Base-by-base conservation (phyloP, 23 red algal species). In the Gracilaria vermiculophylla region DNA sequence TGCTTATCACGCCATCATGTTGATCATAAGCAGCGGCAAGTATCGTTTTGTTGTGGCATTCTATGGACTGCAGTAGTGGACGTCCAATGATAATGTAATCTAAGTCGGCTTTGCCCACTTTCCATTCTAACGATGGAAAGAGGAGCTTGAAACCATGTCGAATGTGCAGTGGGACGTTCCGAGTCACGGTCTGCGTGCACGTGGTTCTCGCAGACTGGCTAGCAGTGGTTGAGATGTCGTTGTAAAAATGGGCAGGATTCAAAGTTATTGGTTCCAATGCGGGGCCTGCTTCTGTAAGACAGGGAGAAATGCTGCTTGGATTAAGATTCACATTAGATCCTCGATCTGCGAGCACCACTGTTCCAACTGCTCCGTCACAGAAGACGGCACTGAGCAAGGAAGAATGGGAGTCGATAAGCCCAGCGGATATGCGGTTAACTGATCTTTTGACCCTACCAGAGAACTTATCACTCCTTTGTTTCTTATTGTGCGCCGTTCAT, bases 21-120 rank as follows among this genome's bases (percentile, higher is more conserved):
- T 83, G 62, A 33, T 83, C 78, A 54, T 53, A 83, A 52, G 78
- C 50, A 15, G 78, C 78, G 15, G 78, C 78, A 5, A 65, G 7
- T 5, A 83, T 62, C 3, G 52, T 36, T 19, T 67, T 62, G 32
- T 83, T 83, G 44, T 83, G 14, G 64, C 78, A 83, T 10, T 53
- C 58, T 3, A 83, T n/a, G 37, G 78, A 50, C 11, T 62, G 20
- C 0, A 61, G 52, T 17, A 87, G 65, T 8, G 20, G 24, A 1
- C 62, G 42, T 13, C 31, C 37, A 53, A 86, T 50, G 17, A 86
- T 71, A 3, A 86, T 43, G 34, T 44, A 69, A 13, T 83, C 56
- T 7, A 49, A 14, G 23, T 60, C 54, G 17, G 40, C 19, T 29
- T 86, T 51, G n/a, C 12, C 45, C 16, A 70, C 12, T 34, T 70